Evolutionary conservation across 495 filamentous ascomycete genomes (phyloP).

Genomic region (Penicillium robsamsonii): DNA sequence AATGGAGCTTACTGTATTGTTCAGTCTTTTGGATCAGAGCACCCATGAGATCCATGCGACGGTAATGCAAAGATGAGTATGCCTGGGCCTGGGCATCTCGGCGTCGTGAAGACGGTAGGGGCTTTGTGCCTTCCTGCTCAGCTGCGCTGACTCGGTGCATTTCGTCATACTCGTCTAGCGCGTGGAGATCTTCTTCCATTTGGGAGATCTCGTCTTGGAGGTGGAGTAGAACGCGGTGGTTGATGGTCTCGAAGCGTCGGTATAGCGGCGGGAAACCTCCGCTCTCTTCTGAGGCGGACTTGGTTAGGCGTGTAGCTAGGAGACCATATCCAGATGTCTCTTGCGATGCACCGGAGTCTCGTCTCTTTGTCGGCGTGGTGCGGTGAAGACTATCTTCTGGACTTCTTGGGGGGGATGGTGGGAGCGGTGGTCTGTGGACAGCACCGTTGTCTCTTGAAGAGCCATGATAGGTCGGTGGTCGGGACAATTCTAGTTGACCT

Average conservation of each 20-base stretch:
- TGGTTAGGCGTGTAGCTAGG: conserved; percentile 59
- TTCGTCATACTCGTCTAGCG: conserved; percentile 69
- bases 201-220: conserved; percentile 85
- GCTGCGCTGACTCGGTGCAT: conserved; percentile 56
- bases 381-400: conserved; percentile 36
- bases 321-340: conserved; percentile 63
- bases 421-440: conserved; percentile 29
- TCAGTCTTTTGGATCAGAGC: conserved; percentile 71
- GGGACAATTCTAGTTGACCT: conserved; percentile 21
- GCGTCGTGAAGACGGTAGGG: conserved; percentile 62
- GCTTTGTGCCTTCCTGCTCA: conserved; percentile 45
- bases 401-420: conserved; percentile 40
- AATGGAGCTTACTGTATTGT: conserved; percentile 70
- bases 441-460: conserved; percentile 19
- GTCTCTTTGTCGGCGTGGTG: conserved; percentile 24
- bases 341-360: conserved; percentile 25
- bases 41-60: conserved; percentile 66
- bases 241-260: conserved; percentile 78
- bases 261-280: conserved; percentile 65
- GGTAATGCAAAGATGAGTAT: conserved; percentile 68
- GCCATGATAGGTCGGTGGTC: conserved; percentile 34
- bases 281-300: conserved; percentile 33
- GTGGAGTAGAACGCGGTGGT: conserved; percentile 80
- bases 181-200: conserved; percentile 71
- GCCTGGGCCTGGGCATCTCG: conserved; percentile 57